These are phyloP conservation scores for Adiantum capillusveneris DNA, from an alignment of 75 land plant genomes.

Conservation along the genomic window DNA sequence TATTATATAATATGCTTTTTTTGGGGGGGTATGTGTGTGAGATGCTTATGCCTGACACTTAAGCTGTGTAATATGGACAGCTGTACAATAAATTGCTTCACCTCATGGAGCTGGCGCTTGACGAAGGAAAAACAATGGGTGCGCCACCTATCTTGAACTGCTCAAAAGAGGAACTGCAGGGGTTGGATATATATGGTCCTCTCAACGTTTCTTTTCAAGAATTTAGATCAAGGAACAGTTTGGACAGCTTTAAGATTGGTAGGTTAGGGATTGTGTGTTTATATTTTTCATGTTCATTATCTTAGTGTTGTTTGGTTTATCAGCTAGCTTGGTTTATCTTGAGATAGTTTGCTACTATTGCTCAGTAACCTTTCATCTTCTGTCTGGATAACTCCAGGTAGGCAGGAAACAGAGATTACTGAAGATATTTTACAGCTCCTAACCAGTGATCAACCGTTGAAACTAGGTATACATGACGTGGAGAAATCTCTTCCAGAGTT, in stretches of 20 bases:
- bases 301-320: no score
- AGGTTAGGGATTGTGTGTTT: no score
- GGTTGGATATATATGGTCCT: neutral
- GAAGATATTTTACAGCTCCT: constrained; percentile 1
- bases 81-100: neutral
- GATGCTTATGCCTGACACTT: neutral
- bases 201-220: no score
- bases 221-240: no score
- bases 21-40: no score
- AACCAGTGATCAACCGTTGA: neutral
- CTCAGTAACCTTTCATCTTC: no score
- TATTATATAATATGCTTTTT: no score
- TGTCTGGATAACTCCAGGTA: neutral
- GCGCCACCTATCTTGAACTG: neutral
- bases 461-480: neutral
- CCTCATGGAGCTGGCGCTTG: constrained; percentile 4
- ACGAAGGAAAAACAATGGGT: neutral
- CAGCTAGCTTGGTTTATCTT: no score
- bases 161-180: neutral
- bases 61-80: neutral
- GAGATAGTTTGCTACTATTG: no score
- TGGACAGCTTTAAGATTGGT: no score
- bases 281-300: no score
- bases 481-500: neutral
- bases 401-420: neutral